Evolutionary conservation across 1,284 basidiomycete species (phyloP).

Genomic region (Ceratobasidium theobromae): DNA sequence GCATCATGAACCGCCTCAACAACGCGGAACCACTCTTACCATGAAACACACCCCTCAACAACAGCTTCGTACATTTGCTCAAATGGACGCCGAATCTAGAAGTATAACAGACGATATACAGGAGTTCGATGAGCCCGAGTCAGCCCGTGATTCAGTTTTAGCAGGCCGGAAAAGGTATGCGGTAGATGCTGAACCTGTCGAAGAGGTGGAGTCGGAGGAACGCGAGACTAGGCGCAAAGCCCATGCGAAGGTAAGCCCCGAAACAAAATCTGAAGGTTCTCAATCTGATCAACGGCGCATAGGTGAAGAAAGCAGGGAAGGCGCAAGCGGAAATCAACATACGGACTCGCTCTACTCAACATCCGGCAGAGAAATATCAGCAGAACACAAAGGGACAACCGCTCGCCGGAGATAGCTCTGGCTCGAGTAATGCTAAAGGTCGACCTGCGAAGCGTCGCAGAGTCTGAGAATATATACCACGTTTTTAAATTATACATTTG

Average conservation of each 20-base stretch:
- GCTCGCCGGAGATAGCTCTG: background rate
- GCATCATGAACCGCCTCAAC: background rate
- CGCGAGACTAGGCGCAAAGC: background rate
- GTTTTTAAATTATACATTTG: constrained; percentile 1
- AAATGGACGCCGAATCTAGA: background rate
- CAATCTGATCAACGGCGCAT: background rate
- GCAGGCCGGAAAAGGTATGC: background rate
- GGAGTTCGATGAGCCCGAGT: constrained; percentile 13
- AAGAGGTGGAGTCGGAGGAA: constrained; percentile 1
- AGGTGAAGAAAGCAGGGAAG: constrained; percentile 13
- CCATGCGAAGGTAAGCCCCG: background rate
- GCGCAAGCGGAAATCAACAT: background rate
- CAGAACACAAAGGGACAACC: background rate
- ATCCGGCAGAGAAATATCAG: background rate
- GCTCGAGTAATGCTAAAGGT: background rate
- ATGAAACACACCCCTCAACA: background rate
- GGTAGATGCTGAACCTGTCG: background rate
- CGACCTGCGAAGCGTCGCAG: constrained; percentile 16
- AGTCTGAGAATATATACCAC: background rate
- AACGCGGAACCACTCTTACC: background rate
- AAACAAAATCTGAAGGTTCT: background rate
- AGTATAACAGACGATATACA: constrained; percentile 10
- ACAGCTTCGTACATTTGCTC: constrained; percentile 1
- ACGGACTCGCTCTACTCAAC: background rate
- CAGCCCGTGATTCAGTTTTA: background rate